Evolutionary conservation across 495 filamentous ascomycete species (phyloP).

Genomic region (Aspergillus avenaceus): DNA sequence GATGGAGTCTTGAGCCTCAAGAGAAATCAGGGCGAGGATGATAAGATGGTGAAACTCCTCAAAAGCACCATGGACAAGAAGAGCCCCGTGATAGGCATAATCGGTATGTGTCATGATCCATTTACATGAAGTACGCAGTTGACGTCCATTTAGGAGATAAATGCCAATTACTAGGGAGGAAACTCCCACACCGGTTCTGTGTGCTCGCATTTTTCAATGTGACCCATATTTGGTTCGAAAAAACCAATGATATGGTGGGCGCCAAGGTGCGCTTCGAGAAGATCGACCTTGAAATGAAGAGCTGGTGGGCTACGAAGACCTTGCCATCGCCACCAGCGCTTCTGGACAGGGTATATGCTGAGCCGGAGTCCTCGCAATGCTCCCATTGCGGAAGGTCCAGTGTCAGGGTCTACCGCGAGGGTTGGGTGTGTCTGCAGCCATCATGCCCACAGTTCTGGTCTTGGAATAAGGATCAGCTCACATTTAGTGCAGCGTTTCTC

Average conservation of each 20-base stretch:
- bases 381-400: constrained; percentile 31
- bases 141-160: constrained; percentile 38
- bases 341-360: constrained; percentile 18
- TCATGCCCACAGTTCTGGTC: constrained; percentile 53
- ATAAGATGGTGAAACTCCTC: constrained; percentile 29
- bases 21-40: constrained; percentile 37
- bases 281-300: constrained; percentile 48
- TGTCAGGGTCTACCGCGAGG: constrained; percentile 46
- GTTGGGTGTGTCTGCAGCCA: constrained; percentile 68
- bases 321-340: constrained; percentile 16
- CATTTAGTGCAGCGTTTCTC: constrained; percentile 58
- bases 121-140: background rate
- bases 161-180: constrained; percentile 48
- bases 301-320: constrained; percentile 64
- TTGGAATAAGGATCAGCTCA: constrained; percentile 29
- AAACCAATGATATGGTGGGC: constrained; percentile 33
- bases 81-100: constrained; percentile 52
- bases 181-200: constrained; percentile 60
- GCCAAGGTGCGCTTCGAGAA: constrained; percentile 70
- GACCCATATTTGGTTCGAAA: constrained; percentile 71
- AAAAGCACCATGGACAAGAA: constrained; percentile 27
- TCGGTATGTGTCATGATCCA: constrained; percentile 40
- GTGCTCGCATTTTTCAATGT: constrained; percentile 72
- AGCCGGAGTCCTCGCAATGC: constrained; percentile 31
- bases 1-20: constrained; percentile 38